Evolutionary conservation across 129 eudicot species (phyloP).

Genomic region (Mikania micrantha): DNA sequence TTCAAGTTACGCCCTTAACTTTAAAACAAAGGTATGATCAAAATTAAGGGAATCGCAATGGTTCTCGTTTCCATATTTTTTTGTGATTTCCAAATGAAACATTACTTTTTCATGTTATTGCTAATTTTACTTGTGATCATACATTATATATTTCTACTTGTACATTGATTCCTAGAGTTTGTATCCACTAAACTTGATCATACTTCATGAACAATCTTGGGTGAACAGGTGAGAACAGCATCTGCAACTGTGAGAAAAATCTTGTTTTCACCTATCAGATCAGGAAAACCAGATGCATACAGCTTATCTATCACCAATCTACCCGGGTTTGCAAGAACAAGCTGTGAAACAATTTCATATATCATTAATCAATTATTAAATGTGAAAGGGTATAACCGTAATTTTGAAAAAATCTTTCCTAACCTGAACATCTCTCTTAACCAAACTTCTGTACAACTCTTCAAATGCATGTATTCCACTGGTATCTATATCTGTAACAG

Average conservation of each 20-base stretch:
- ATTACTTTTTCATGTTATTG: neutral
- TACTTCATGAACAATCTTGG: constrained; percentile 37
- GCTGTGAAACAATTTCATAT: constrained; percentile 33
- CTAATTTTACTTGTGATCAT: constrained; percentile 3
- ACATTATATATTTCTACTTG: neutral
- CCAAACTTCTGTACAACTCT: constrained; percentile 51
- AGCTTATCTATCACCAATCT: constrained; percentile 56
- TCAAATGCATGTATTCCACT: constrained; percentile 78
- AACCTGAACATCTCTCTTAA: constrained; percentile 65
- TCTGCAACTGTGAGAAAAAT: constrained; percentile 64
- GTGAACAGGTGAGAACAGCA: constrained; percentile 53
- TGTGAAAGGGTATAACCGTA: neutral
- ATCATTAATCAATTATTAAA: neutral
- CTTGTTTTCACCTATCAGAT: constrained; percentile 55
- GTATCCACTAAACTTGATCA: constrained; percentile 1
- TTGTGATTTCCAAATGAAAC: neutral
- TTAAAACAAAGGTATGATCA: too few relatives aligned
- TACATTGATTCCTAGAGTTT: constrained; percentile 10
- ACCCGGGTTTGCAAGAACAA: constrained; percentile 74
- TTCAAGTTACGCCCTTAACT: too few relatives aligned
- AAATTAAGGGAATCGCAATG: too few relatives aligned
- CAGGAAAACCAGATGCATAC: constrained; percentile 49
- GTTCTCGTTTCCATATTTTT: constrained; percentile 2
- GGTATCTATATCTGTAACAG: constrained; percentile 75
- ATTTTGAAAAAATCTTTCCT: neutral